Evolutionary conservation across 805 yeast genomes (phyloP), one percentile per base, ranked within the genome.

Genomic region (Saccharomyces mikatae): DNA sequence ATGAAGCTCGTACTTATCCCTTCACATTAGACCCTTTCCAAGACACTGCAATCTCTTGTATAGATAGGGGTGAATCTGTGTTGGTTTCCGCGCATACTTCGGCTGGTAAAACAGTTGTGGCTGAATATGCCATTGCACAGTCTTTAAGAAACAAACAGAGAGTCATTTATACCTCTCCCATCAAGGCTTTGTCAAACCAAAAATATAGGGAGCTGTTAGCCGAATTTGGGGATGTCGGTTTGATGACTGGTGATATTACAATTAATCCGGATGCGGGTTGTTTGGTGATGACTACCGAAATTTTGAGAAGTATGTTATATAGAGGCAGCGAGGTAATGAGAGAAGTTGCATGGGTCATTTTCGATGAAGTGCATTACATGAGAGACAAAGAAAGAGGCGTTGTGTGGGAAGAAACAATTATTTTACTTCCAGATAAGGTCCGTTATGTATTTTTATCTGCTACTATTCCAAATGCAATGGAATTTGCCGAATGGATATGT

Each of bases 331-430:
- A 94, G 70, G 85, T 95, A 49, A 91, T 94, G 92, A 81, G 99
- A 71, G 99, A 94, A 76, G 98, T 94, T 46, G 97, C 97, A 0
- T 94, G 97, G 96, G 99, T 94, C 51, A 84, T 94, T 44, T 94
- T 94, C 61, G 99, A 94, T 72, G 99, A 94, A 70, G 97, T 94
- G 48, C 99, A 94, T 74, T 94, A 94, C 72, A 94, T 94, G 95
- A 84, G 97, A 74, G 99, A 94, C 70, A 86, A 89, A 63, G 94
- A 90, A 61, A 83, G 99, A 74, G 99, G 99, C 70, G 99, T 94
- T 52, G 99, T 94, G 36, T 94, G 99, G 99, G 99, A 94, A 74
- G 99, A 94, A 72, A 92, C 98, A 14, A 92, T 94, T 60, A 94
- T 94, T 55, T 75, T 94, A 67, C 77, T 94, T 47, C 99, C 99